A percentile compares a stretch with the other conserved stretches of the same genome.
phyloP scores from a whole-genome alignment of 768 basidiomycete genomes.

The Macrolepiota fuliginosa region DNA sequence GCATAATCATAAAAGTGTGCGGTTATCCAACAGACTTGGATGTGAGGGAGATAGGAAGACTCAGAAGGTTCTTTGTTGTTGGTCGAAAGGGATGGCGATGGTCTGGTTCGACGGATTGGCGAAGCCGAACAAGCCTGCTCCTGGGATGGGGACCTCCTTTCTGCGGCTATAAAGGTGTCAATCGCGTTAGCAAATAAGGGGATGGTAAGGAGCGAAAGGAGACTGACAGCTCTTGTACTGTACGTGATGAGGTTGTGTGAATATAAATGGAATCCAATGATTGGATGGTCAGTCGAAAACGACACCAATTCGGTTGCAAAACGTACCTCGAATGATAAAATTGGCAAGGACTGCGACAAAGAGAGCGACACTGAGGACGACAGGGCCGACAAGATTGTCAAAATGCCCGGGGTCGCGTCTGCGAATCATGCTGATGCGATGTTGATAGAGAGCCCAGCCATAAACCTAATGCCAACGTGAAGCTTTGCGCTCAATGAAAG shows the following conservation, averaged over 20 bases:
- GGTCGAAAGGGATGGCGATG: neutral
- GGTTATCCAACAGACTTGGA: neutral
- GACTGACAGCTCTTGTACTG: constrained; percentile 56
- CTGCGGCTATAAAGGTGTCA: constrained; percentile 17
- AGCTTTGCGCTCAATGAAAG: neutral
- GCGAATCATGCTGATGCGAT: constrained; percentile 87
- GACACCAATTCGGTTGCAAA: neutral
- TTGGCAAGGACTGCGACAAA: constrained; percentile 89
- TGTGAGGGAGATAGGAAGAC: no score
- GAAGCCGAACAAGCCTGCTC: constrained; percentile 22
- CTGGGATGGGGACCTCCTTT: constrained; percentile 29
- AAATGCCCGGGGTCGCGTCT: constrained; percentile 87
- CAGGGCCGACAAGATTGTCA: constrained; percentile 79
- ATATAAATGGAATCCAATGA: neutral
- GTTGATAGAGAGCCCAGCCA: constrained; percentile 83
- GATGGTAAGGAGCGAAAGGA: neutral
- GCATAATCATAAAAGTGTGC: neutral
- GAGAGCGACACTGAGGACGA: constrained; percentile 76
- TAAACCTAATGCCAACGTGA: constrained; percentile 56
- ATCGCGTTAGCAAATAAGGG: neutral
- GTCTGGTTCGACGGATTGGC: neutral
- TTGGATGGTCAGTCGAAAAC: constrained; percentile 7
- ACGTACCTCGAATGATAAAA: constrained; percentile 81
- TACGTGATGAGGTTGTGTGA: neutral
- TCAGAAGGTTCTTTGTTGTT: neutral